Percentiles rank a stretch among this genome's conserved stretches.
Conservation (phyloP, 2,329 filamentous ascomycete genomes). For the Pyrenophora graminea region DNA sequence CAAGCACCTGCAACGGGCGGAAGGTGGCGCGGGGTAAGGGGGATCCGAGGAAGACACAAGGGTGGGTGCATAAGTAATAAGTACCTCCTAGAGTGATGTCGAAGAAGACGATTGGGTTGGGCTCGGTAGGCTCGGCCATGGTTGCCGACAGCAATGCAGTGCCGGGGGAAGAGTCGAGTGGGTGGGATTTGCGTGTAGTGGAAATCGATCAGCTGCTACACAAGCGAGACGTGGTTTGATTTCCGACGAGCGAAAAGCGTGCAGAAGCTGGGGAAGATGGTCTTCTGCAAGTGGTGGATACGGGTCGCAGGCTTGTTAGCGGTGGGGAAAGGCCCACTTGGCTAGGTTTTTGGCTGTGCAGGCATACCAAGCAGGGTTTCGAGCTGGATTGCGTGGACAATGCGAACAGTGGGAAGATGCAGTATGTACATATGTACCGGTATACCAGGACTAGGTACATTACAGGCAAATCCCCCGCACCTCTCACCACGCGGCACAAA, state of each 20-base stretch:
- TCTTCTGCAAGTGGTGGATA: conserved; percentile 11
- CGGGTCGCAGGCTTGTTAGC: conserved; percentile 13
- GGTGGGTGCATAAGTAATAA: conserved; percentile 27
- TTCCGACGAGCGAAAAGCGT: conserved; percentile 1
- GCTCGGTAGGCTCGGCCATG: conserved; percentile 42
- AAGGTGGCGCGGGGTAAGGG: conserved; percentile 12
- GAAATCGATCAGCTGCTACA: not conserved
- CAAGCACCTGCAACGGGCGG: conserved; percentile 8
- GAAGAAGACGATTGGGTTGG: conserved; percentile 68
- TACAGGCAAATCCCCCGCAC: not conserved
- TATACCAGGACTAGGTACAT: no score
- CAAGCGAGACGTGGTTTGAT: not conserved
- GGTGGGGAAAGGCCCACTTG: conserved; percentile 21
- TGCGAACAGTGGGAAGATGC: not conserved
- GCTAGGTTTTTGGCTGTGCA: not conserved
- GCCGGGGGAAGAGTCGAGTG: no score
- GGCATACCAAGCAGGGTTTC: not conserved
- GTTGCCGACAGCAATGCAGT: conserved; percentile 32
- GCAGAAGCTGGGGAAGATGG: conserved; percentile 8
- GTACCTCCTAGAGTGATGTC: conserved; percentile 78
- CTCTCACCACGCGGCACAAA: not conserved
- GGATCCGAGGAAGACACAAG: not conserved
- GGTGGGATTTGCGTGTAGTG: no score
- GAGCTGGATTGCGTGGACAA: conserved; percentile 3
- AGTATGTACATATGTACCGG: no score